Conservation (phyloP, 768 basidiomycete genomes). For the Hydnomerulius pinastri region DNA sequence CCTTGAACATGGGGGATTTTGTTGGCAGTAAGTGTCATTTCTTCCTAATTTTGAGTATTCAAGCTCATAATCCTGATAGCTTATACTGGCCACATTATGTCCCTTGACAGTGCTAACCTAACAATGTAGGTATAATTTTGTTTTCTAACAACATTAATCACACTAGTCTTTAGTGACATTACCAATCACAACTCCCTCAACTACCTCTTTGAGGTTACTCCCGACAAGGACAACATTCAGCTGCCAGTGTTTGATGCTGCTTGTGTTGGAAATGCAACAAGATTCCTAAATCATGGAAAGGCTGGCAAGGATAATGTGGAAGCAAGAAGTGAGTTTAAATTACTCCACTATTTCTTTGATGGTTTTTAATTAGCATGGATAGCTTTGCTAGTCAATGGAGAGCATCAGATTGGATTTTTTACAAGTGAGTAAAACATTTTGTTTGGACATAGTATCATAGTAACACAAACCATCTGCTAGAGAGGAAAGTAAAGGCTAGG, state of each 20-base stretch:
- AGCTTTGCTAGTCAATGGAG: slow-evolving; percentile 35
- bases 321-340: slow-evolving; percentile 27
- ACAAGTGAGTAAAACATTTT: slow-evolving; percentile 29
- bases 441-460: neutral
- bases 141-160: neutral
- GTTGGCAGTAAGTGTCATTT: slow-evolving; percentile 33
- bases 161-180: slow-evolving; percentile 12
- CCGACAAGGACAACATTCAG: neutral
- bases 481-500: slow-evolving; percentile 26
- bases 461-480: slow-evolving; percentile 12
- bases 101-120: slow-evolving; percentile 9
- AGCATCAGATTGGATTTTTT: slow-evolving; percentile 39
- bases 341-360: neutral
- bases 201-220: slow-evolving; percentile 35
- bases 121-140: neutral
- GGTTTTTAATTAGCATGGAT: too few species aligned
- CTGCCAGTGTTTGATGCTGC: slow-evolving; percentile 37
- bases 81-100: slow-evolving; percentile 39
- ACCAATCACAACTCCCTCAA: slow-evolving; percentile 25
- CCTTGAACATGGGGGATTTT: slow-evolving; percentile 22
- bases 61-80: slow-evolving; percentile 30
- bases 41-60: neutral
- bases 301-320: slow-evolving; percentile 14
- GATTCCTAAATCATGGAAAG: slow-evolving; percentile 43
- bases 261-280: slow-evolving; percentile 43